A percentile compares a stretch with the other conserved stretches of the same genome.
These are phyloP conservation scores for Chlorella sp. DNA, from an alignment of 139 green algal species.

Conservation along the genomic window DNA sequence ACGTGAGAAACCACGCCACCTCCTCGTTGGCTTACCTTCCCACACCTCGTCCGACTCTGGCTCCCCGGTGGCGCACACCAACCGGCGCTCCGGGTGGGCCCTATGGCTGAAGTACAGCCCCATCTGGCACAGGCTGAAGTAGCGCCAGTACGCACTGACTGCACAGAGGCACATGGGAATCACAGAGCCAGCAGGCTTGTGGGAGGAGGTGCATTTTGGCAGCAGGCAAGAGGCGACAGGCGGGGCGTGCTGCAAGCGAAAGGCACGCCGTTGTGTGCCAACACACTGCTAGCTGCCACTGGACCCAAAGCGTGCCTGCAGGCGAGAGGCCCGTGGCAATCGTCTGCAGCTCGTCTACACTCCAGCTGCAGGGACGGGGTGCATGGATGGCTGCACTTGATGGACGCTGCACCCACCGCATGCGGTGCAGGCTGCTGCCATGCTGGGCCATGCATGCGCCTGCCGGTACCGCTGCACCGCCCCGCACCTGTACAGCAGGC, in stretches of 20 bases:
- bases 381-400: too few relatives aligned
- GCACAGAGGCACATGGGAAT: neutral
- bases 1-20: too few relatives aligned
- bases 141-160: conserved; percentile 32
- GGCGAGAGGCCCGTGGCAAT: conserved; percentile 33
- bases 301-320: neutral
- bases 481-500: conserved; percentile 32
- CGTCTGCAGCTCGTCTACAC: conserved; percentile 24
- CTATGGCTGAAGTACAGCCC: conserved; percentile 7
- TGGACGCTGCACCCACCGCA: too few relatives aligned
- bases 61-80: conserved; percentile 26
- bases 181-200: neutral
- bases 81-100: neutral
- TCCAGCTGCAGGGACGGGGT: neutral
- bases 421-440: neutral
- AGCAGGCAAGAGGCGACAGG: too few relatives aligned
- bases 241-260: too few relatives aligned
- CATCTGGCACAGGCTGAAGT: conserved; percentile 27
- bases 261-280: too few relatives aligned
- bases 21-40: neutral
- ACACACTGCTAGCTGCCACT: neutral
- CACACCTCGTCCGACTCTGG: neutral
- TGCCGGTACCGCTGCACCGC: neutral
- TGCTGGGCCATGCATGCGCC: too few relatives aligned
- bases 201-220: neutral